Conservation (phyloP, 2,329 filamentous ascomycete genomes). For the Sporothrix pseudoabietina region DNA sequence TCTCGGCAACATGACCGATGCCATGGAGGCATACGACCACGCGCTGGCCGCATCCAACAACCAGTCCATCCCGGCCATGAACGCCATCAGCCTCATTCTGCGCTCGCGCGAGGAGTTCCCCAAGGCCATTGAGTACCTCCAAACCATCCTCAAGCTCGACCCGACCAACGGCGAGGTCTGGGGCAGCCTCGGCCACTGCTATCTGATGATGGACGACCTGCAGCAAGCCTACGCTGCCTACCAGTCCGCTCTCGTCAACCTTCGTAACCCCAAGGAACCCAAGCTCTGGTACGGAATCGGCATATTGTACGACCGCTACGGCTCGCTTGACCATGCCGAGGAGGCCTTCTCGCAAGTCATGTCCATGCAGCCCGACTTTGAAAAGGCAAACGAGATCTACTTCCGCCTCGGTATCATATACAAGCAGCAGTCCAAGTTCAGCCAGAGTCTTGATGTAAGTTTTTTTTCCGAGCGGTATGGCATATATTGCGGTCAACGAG, state of each 20-base stretch:
- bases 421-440: slow-evolving; percentile 95
- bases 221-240: slow-evolving; percentile 97
- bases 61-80: slow-evolving; percentile 89
- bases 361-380: slow-evolving; percentile 96
- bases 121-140: slow-evolving; percentile 89
- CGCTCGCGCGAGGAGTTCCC: slow-evolving; percentile 91
- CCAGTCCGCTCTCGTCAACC: slow-evolving; percentile 89
- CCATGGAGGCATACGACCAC: slow-evolving; percentile 86
- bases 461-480: not conserved
- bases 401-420: slow-evolving; percentile 99
- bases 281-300: slow-evolving; percentile 99
- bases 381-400: slow-evolving; percentile 99
- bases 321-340: slow-evolving; percentile 93
- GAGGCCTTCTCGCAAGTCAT: slow-evolving; percentile 98
- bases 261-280: slow-evolving; percentile 93
- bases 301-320: slow-evolving; percentile 94
- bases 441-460: slow-evolving; percentile 83
- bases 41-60: slow-evolving; percentile 78
- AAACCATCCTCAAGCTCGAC: slow-evolving; percentile 88
- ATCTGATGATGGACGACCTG: slow-evolving; percentile 97
- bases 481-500: not conserved
- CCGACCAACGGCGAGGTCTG: slow-evolving; percentile 89
- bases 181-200: slow-evolving; percentile 97
- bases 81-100: slow-evolving; percentile 87
- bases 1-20: slow-evolving; percentile 84